These are phyloP conservation scores for Leersia perrieri DNA, from an alignment of 176 grass and related monocot genomes.

Conservation along the genomic window DNA sequence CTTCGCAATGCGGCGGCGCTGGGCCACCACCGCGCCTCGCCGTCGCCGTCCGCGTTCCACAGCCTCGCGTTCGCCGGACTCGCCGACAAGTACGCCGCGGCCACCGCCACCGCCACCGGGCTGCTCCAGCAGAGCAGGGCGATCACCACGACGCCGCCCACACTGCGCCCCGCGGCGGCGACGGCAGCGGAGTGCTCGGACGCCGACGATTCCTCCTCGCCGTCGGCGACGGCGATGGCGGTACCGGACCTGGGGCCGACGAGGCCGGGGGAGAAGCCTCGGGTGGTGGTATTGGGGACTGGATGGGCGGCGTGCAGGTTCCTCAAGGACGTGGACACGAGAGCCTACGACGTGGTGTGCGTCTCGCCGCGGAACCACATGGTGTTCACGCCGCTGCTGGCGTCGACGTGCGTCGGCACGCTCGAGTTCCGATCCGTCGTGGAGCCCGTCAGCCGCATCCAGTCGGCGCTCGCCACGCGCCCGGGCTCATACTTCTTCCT, in stretches of 20 bases:
- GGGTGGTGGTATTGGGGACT: constrained; percentile 79
- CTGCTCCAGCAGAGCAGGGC: constrained; percentile 20
- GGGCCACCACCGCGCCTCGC: not conserved
- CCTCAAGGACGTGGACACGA: constrained; percentile 77
- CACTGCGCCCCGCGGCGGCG: constrained; percentile 27
- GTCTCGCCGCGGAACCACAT: constrained; percentile 95
- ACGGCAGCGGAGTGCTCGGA: constrained; percentile 30
- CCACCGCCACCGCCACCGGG: not conserved
- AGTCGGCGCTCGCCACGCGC: constrained; percentile 58
- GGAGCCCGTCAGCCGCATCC: constrained; percentile 87
- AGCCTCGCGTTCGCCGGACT: constrained; percentile 22
- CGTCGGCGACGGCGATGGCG: constrained; percentile 6
- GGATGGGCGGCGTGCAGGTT: constrained; percentile 91
- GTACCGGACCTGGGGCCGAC: constrained; percentile 60
- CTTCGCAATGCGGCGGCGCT: constrained; percentile 3
- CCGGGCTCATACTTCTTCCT: constrained; percentile 84
- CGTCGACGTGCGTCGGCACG: constrained; percentile 86
- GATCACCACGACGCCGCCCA: constrained; percentile 38
- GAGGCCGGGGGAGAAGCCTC: constrained; percentile 57
- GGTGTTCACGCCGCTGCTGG: constrained; percentile 95
- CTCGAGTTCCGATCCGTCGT: constrained; percentile 91
- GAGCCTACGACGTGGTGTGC: constrained; percentile 82
- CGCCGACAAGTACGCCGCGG: not conserved
- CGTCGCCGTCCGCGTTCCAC: constrained; percentile 18
- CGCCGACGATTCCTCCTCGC: constrained; percentile 26